Evolutionary conservation across 352 stramenopile species (phyloP), one percentile per base, ranked within the genome.

Genomic region (Phytophthora tentaculata): DNA sequence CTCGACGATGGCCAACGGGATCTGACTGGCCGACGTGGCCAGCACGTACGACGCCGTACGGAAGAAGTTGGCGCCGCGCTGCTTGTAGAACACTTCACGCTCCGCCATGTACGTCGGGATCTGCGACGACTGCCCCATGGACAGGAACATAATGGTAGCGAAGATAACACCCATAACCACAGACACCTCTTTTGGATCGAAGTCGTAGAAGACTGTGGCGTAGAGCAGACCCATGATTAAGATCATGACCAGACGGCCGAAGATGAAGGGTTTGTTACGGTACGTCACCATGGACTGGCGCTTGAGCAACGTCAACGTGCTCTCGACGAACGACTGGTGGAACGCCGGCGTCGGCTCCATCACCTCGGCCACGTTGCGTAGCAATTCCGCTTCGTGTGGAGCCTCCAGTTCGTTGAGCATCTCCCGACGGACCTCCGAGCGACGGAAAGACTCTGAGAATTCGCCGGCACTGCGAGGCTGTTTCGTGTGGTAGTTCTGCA

Each of bases 141-240:
- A 82, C 5, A 92, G 67, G 61, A 94, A 96, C 67, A 97, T 86
- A 37, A 90, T 13, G 16, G 22, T 77, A 24, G 71, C 77, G 64
- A 96, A 97, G 2, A 96, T 69, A 28, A 95, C 75, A 56, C 91
- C 88, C 43, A 95, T 74, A 9, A 92, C 67, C 23, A 82, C 58
- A 24, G 76, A 67, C 8, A 80, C 49, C 20, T 79, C 61, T 7
- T 62, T 77, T 17, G 70, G 66, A 13, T 79, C 70, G 16, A 86
- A 66, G 19, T 84, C 56, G 67, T 67, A 83, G 63, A 83, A 87
- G 17, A 59, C 72, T 3, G 74, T 73, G 47, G 67, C 75, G 55
- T 77, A 80, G 12, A 87, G 35, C 1, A 87, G 35, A 12, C 71
- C 79, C 59, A 83, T 79, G 47, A 85, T 24, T 28, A 71, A 14